Percentiles rank a stretch among this genome's conserved stretches.
These are phyloP conservation scores for Tritrichomonas musculus DNA, from an alignment of 208 protist species.

Conservation along the genomic window DNA sequence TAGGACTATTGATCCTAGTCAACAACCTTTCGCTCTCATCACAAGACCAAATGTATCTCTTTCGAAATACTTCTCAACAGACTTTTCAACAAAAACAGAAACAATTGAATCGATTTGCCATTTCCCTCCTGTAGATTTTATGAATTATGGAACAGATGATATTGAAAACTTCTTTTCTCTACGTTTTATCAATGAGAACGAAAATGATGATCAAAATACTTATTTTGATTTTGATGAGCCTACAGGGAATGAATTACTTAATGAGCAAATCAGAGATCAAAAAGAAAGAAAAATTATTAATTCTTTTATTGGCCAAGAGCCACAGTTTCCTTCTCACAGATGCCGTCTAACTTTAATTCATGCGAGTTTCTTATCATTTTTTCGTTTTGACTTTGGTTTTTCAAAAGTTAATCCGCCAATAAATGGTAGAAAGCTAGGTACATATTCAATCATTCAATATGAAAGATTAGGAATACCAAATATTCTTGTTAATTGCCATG, in stretches of 20 bases:
- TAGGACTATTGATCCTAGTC: background rate
- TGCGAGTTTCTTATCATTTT: background rate
- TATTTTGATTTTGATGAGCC: background rate
- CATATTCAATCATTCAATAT: background rate
- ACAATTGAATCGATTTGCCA: background rate
- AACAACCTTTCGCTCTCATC: background rate
- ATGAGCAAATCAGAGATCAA: background rate
- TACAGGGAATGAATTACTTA: background rate
- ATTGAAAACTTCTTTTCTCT: too few species aligned
- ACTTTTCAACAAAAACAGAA: too few species aligned
- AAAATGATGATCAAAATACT: background rate
- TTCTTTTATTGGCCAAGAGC: background rate
- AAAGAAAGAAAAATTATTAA: background rate
- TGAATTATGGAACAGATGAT: background rate
- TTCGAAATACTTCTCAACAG: too few species aligned
- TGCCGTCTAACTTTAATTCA: too few species aligned
- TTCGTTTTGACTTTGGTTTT: constrained; percentile 24
- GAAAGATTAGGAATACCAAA: background rate
- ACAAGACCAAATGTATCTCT: too few species aligned
- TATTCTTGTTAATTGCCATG: background rate
- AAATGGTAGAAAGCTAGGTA: background rate
- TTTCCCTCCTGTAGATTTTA: background rate
- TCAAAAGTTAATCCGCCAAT: background rate
- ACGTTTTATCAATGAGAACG: background rate
- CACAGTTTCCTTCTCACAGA: background rate